These are phyloP conservation scores for Magnolia changhungtana DNA, from an alignment of 164 flowering plant species.

Conservation along the genomic window DNA sequence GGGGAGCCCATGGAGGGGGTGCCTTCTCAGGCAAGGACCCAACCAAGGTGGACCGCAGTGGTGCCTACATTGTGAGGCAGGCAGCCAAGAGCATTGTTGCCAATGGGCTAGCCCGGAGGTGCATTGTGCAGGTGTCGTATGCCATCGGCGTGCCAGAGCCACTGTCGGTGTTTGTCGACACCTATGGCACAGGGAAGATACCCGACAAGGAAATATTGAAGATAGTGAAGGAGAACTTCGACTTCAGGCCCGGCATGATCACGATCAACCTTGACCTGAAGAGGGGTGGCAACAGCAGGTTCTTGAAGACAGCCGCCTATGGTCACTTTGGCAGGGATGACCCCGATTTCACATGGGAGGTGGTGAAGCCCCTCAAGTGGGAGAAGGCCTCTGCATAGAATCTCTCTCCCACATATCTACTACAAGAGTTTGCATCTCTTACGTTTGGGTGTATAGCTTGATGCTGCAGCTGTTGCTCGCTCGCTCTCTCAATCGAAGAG, in stretches of 20 bases:
- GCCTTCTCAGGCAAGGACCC: slow-evolving; percentile 85
- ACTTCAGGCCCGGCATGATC: slow-evolving; percentile 85
- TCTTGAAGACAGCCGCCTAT: slow-evolving; percentile 78
- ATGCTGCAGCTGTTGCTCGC: neutral
- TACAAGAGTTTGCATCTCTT: too few relatives aligned
- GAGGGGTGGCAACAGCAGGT: slow-evolving; percentile 76
- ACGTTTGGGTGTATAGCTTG: too few relatives aligned
- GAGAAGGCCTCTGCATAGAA: slow-evolving; percentile 47
- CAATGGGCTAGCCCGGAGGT: slow-evolving; percentile 61
- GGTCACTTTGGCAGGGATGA: slow-evolving; percentile 88
- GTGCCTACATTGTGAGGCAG: slow-evolving; percentile 76
- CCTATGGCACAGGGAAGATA: slow-evolving; percentile 62
- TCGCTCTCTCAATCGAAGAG: neutral
- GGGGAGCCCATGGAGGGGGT: slow-evolving; percentile 89
- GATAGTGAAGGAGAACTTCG: slow-evolving; percentile 74
- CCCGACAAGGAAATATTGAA: slow-evolving; percentile 72
- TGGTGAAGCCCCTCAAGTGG: slow-evolving; percentile 84
- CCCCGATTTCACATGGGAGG: slow-evolving; percentile 90
- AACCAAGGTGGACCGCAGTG: slow-evolving; percentile 78
- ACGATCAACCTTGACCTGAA: slow-evolving; percentile 70
- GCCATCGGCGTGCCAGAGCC: slow-evolving; percentile 88
- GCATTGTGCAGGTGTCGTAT: slow-evolving; percentile 74
- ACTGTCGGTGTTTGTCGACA: slow-evolving; percentile 66
- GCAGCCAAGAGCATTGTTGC: slow-evolving; percentile 83
- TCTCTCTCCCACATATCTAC: too few relatives aligned